phyloP scores from a whole-genome alignment of 78 protist species.

The Chrysochromulina parva region DNA sequence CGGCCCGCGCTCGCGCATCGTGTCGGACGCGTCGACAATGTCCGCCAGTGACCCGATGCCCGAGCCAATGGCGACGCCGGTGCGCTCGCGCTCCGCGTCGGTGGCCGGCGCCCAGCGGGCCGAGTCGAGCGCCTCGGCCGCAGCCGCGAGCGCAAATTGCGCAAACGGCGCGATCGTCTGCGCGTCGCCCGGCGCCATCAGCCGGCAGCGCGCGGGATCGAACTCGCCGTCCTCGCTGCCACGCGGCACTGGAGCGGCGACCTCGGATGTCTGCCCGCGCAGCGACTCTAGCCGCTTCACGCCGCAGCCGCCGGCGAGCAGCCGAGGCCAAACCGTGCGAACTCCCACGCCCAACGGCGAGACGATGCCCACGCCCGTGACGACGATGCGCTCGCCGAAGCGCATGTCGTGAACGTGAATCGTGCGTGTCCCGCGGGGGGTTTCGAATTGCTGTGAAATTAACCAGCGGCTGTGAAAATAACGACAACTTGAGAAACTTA shows the following conservation, averaged over 20 bases:
- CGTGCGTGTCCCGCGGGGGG: no score
- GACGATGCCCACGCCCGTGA: constrained; percentile 89
- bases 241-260: constrained; percentile 51
- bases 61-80: constrained; percentile 83
- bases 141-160: constrained; percentile 77
- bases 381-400: constrained; percentile 72
- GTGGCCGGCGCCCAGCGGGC: constrained; percentile 37
- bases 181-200: not conserved
- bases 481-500: no score
- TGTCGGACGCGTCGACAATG: constrained; percentile 23
- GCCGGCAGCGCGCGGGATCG: not conserved
- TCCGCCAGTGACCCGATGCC: constrained; percentile 83
- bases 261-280: constrained; percentile 13
- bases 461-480: no score
- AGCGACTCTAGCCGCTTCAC: not conserved
- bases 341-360: constrained; percentile 88
- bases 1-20: not conserved
- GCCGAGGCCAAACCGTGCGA: constrained; percentile 55
- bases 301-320: constrained; percentile 46
- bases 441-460: no score
- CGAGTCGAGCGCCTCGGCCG: constrained; percentile 72
- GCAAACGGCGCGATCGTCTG: constrained; percentile 35
- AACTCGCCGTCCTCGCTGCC: constrained; percentile 25
- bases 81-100: not conserved
- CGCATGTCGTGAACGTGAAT: no score